Base-by-base conservation (phyloP, 1,139 yeast genomes). In the Geotrichum europaeum region DNA sequence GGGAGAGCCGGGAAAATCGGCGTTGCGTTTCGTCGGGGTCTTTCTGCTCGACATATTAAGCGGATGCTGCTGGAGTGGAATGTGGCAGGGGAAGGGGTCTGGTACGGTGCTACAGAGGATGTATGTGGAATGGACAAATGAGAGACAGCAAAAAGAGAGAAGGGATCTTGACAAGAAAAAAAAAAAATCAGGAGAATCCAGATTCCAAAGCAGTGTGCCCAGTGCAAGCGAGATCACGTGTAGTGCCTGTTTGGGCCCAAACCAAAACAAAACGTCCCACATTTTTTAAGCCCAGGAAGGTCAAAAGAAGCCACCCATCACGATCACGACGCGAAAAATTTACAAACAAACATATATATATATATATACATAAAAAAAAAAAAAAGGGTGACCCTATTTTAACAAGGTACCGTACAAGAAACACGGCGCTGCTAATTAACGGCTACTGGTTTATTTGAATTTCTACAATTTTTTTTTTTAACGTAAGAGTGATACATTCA, bases 1-100 rank as follows among this genome's bases (percentile, higher is more conserved):
- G 20, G 60, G 57, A 4, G 60, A 53, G 4, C 49, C 56, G 15
- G 49, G 24, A n/a, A 53, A 32, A 47, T 57, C 30, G 9, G 52
- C 56, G 15, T 32, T 57, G 25, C 47, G 28, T 34, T 54, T n/a
- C 2, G 60, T 49, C 32, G 60, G 60, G n/a, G 55, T 43, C 53
- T 58, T 58, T 49, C 60, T 50, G 24, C 53, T 51, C 20, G 59
- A 55, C 57, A 55, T 55, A 15, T n/a, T 36, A 15, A 13, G 43
- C 43, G 1, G 18, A 36, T 24, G 18, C 15, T 34, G 40, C 40
- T 34, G 43, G 32, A 28, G 4, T 36, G 43, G 43, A 13, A 36
- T 2, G 43, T 7, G 18, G 43, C 18, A 1, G 43, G 43, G 1
- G 18, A 2, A 36, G 18, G 18, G 18, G 1, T 4, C 18, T 7